Base-by-base conservation (phyloP, 257 asterid species). In the Penstemon newberryi region DNA sequence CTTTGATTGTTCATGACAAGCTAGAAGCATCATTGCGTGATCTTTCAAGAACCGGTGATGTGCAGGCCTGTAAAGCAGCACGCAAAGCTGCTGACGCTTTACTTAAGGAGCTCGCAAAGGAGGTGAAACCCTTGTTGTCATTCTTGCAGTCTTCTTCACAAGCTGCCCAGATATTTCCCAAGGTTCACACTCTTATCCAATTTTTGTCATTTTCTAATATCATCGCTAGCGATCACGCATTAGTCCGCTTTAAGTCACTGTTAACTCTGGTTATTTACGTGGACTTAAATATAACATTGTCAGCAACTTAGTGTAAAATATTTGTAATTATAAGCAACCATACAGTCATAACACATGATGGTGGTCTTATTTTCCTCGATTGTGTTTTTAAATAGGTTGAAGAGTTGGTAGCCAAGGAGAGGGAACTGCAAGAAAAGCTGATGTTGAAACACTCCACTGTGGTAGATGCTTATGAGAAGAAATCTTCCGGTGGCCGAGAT, bases 21-120 rank as follows among this genome's bases (percentile, higher is more conserved):
- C 79, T 93, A 57, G 99, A 93, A 78, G 88, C 88, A 69, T 93
- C 99, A 54, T 54, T 93, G 36, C 91, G 87, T 40, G 96, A 93
- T 71, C 99, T 93, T 73, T 90, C 99, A 44, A 84, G 99, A 67
- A 93, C 90, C 0, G 99, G 99, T 12, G 92, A 90, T 70, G 83
- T 86, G 72, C 92, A 84, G 78, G 84, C 92, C 62, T 93, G 97
- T 85, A 93, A 93, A 81, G 89, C 96, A 74, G 82, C 92, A 59
- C 96, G 99, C 9, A 93, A 90, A 84, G 81, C 89, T 63, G 92
- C 96, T 19, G 99, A 91, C 74, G 63, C 77, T 56, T 59, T 74
- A 73, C 82, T 84, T 7, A 93, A 93, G 83, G 99, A 93, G 79
- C 82, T 93, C 41, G 74, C 86, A 0, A 90, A 85, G 80, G 97